A percentile compares a stretch with the other conserved stretches of the same genome.
phyloP scores from a whole-genome alignment of 2,329 filamentous ascomycete genomes.

The Tolypocladium cylindrosporum region DNA sequence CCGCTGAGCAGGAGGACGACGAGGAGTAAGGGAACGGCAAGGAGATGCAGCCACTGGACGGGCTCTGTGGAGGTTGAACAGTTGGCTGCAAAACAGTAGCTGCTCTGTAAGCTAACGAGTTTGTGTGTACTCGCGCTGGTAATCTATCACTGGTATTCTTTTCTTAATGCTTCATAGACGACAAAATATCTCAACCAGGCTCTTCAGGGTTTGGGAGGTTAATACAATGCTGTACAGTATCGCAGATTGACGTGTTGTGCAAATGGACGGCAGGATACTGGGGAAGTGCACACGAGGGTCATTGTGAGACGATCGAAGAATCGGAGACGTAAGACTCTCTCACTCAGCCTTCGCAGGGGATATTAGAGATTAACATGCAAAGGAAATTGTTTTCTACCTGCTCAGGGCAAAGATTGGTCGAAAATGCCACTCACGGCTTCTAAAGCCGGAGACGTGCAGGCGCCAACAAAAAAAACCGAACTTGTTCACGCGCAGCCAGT shows the following conservation, averaged over 20 bases:
- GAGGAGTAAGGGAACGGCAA: neutral
- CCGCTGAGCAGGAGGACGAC: constrained; percentile 1
- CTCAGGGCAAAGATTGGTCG: neutral
- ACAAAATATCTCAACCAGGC: neutral
- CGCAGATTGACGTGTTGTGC: neutral
- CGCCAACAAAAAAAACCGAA: neutral
- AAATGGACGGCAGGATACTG: no score
- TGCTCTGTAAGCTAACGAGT: neutral
- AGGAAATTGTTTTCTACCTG: neutral
- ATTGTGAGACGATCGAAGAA: neutral
- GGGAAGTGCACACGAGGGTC: neutral
- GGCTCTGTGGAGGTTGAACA: neutral
- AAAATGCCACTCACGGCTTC: neutral
- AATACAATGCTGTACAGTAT: neutral
- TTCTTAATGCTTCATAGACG: neutral
- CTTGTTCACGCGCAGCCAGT: constrained; percentile 20
- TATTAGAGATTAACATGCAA: neutral
- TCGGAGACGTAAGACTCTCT: neutral
- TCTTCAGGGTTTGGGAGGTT: neutral
- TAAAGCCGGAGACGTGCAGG: neutral
- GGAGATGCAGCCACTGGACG: neutral
- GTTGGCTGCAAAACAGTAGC: neutral
- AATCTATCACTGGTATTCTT: neutral
- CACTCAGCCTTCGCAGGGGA: neutral
- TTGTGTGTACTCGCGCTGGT: neutral